Conservation (phyloP, 352 stramenopile genomes). For the Globisporangium perplexum region DNA sequence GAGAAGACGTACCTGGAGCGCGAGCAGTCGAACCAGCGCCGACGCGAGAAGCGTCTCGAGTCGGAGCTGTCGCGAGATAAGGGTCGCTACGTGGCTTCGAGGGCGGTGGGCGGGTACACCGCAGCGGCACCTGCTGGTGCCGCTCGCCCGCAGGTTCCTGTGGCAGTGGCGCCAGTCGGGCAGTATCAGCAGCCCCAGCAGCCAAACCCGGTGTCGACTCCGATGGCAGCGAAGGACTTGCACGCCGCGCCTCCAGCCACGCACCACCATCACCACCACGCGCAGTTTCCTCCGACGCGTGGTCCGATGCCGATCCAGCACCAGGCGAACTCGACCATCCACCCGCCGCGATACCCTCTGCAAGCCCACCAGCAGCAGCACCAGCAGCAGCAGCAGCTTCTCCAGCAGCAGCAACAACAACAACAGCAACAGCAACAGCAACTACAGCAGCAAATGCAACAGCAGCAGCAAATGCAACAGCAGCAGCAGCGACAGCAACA, state of each 20-base stretch:
- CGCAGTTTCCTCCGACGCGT: slow-evolving; percentile 13
- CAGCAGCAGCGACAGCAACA: slow-evolving; percentile 2
- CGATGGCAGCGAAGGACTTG: slow-evolving; percentile 2
- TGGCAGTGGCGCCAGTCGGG: not conserved
- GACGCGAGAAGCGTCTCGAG: slow-evolving; percentile 83
- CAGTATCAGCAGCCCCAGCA: slow-evolving; percentile 11
- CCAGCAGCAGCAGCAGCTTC: slow-evolving; percentile 3
- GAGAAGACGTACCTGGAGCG: slow-evolving; percentile 96
- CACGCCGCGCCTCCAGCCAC: not conserved
- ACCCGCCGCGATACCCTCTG: slow-evolving; percentile 6
- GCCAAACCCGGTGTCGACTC: not conserved
- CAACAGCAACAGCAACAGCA: slow-evolving; percentile 1
- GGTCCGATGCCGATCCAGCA: slow-evolving; percentile 13
- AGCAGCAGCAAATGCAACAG: slow-evolving; percentile 2
- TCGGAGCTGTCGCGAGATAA: slow-evolving; percentile 76
- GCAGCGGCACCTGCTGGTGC: slow-evolving; percentile 1
- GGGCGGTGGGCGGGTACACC: slow-evolving; percentile 20
- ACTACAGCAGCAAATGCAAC: not conserved
- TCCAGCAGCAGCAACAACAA: slow-evolving; percentile 3
- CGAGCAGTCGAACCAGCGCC: slow-evolving; percentile 92
- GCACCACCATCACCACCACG: not conserved
- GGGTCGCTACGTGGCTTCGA: slow-evolving; percentile 40
- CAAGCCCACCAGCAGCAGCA: slow-evolving; percentile 8
- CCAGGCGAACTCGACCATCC: not conserved
- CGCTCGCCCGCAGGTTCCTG: slow-evolving; percentile 2